Conservation (phyloP, 2,329 filamentous ascomycete genomes). For the Xylariaceae sp. region DNA sequence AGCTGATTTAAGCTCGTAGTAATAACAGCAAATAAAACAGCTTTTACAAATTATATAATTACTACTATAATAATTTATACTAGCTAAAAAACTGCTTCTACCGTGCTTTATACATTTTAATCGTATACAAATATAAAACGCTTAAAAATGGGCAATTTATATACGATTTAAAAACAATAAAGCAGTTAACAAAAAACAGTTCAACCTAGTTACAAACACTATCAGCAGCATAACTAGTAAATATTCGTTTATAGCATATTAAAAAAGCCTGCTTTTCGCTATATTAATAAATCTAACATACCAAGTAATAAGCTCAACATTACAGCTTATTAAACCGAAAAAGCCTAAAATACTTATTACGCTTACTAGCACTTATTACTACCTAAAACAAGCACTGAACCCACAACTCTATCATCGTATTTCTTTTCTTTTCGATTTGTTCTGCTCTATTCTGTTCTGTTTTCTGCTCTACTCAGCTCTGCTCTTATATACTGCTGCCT, state of each 20-base stretch:
- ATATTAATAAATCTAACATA: neutral
- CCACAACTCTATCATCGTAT: neutral
- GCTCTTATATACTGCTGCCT: neutral
- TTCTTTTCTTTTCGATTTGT: neutral
- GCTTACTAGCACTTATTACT: too few species aligned
- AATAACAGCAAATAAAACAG: too few species aligned
- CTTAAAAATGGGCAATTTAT: too few species aligned
- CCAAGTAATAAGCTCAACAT: neutral
- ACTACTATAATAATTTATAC: too few species aligned
- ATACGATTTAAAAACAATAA: neutral
- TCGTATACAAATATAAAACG: too few species aligned
- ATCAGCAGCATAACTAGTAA: neutral
- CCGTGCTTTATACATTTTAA: too few species aligned
- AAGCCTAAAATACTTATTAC: neutral
- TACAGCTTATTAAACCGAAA: neutral
- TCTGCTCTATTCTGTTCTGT: too few species aligned
- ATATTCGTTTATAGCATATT: neutral
- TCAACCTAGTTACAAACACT: neutral
- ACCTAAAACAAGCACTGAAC: too few species aligned
- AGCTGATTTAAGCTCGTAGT: neutral
- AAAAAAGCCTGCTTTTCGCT: neutral
- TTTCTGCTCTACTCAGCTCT: too few species aligned
- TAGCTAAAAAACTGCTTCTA: too few species aligned
- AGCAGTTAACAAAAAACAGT: neutral
- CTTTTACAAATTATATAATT: too few species aligned